Evolutionary conservation across 495 filamentous ascomycete species (phyloP).

Genomic region (Neurospora sp.): DNA sequence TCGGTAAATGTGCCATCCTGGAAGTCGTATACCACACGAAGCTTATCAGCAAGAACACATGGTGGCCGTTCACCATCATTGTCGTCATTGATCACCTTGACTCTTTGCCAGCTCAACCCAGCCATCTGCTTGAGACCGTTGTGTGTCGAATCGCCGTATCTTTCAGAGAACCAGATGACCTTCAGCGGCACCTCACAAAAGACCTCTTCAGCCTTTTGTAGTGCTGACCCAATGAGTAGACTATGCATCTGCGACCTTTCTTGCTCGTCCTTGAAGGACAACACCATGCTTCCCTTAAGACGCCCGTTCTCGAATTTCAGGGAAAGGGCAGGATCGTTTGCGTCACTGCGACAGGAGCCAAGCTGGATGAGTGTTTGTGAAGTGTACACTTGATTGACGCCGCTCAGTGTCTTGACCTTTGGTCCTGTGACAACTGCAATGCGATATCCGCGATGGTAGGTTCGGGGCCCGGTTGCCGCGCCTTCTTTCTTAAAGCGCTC

Average conservation of each 20-base stretch:
- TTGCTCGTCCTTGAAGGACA: conserved; percentile 61
- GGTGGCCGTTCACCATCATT: conserved; percentile 33
- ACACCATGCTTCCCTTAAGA: conserved; percentile 52
- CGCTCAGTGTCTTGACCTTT: conserved; percentile 63
- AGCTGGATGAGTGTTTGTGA: conserved; percentile 58
- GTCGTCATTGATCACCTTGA: conserved; percentile 47
- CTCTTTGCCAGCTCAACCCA: conserved; percentile 35
- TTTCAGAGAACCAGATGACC: conserved; percentile 53
- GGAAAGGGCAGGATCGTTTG: conserved; percentile 54
- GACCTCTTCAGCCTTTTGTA: conserved; percentile 50
- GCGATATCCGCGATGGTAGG: conserved; percentile 64
- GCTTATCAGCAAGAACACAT: conserved; percentile 57
- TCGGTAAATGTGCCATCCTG: conserved; percentile 63
- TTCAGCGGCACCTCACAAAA: conserved; percentile 52
- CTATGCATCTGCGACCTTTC: conserved; percentile 58
- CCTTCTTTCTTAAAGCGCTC: conserved; percentile 51
- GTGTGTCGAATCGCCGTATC: conserved; percentile 27
- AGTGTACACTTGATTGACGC: conserved; percentile 53
- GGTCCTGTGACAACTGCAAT: conserved; percentile 65
- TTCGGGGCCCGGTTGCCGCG: conserved; percentile 57
- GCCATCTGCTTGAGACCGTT: conserved; percentile 35
- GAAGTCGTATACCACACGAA: conserved; percentile 58
- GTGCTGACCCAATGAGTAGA: conserved; percentile 54
- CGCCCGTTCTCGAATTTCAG: conserved; percentile 60
- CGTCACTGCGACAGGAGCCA: conserved; percentile 57